A percentile compares a stretch with the other conserved stretches of the same genome.
These are phyloP conservation scores for Xylaria sp. DNA, from an alignment of 2,329 filamentous ascomycete genomes.

Conservation along the genomic window DNA sequence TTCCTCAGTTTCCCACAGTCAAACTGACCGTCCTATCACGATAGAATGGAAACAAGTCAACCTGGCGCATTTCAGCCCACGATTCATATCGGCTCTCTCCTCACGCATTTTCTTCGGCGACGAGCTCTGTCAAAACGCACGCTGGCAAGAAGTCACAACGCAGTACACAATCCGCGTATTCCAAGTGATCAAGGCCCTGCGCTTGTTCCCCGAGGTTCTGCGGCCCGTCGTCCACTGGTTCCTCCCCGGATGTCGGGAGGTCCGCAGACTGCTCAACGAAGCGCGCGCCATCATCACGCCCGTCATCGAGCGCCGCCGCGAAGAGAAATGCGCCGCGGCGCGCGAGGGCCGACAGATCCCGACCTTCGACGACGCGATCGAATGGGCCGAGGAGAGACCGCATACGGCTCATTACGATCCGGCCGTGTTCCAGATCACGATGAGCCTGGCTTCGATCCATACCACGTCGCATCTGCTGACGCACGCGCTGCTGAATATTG, in stretches of 20 bases:
- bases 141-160: constrained; percentile 39
- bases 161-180: constrained; percentile 36
- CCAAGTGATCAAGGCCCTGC: constrained; percentile 32
- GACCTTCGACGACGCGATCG: constrained; percentile 33
- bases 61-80: constrained; percentile 31
- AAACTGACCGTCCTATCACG: neutral
- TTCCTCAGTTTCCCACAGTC: neutral
- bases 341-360: constrained; percentile 18
- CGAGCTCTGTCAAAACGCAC: constrained; percentile 38
- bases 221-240: constrained; percentile 40
- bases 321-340: constrained; percentile 16
- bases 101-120: constrained; percentile 43
- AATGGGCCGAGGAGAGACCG: constrained; percentile 36
- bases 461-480: constrained; percentile 34
- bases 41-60: constrained; percentile 37
- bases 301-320: constrained; percentile 22
- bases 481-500: constrained; percentile 38
- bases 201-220: constrained; percentile 35
- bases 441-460: constrained; percentile 35
- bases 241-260: constrained; percentile 34
- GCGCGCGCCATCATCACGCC: constrained; percentile 25
- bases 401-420: constrained; percentile 29
- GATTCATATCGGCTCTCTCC: constrained; percentile 41
- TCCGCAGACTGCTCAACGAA: constrained; percentile 29
- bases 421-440: constrained; percentile 28